These are phyloP conservation scores for Setaria viridis DNA, from an alignment of 202 grass and related monocot genomes.

Conservation along the genomic window DNA sequence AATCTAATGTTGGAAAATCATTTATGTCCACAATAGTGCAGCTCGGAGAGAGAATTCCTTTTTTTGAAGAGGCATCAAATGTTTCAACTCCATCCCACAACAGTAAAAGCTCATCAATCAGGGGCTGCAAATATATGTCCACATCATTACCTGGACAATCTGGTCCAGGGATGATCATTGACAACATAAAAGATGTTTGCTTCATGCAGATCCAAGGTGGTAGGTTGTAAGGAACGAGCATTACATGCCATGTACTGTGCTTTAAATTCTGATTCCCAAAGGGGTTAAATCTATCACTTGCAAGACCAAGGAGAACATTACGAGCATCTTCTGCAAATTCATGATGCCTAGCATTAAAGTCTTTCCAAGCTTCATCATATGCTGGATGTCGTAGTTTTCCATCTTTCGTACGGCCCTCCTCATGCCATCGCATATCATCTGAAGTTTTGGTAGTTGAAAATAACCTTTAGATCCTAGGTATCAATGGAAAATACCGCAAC, in stretches of 20 bases:
- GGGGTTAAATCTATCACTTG: constrained; percentile 37
- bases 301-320: background rate
- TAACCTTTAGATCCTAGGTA: no score
- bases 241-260: constrained; percentile 24
- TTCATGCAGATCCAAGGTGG: constrained; percentile 50
- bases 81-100: background rate
- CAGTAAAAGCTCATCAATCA: constrained; percentile 14
- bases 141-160: constrained; percentile 26
- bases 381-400: no score
- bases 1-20: constrained; percentile 42
- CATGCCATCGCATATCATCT: no score
- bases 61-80: background rate
- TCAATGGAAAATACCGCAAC: no score
- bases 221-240: no score
- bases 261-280: constrained; percentile 17
- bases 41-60: background rate
- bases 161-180: constrained; percentile 43
- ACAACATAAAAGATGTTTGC: constrained; percentile 38
- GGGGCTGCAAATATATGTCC: constrained; percentile 22
- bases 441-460: no score
- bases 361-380: no score
- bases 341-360: no score
- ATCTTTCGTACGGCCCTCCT: no score
- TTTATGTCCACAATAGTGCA: constrained; percentile 41
- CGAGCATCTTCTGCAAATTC: no score